These are phyloP conservation scores for Fagus crenata DNA, from an alignment of 306 rosid genomes.

Conservation along the genomic window DNA sequence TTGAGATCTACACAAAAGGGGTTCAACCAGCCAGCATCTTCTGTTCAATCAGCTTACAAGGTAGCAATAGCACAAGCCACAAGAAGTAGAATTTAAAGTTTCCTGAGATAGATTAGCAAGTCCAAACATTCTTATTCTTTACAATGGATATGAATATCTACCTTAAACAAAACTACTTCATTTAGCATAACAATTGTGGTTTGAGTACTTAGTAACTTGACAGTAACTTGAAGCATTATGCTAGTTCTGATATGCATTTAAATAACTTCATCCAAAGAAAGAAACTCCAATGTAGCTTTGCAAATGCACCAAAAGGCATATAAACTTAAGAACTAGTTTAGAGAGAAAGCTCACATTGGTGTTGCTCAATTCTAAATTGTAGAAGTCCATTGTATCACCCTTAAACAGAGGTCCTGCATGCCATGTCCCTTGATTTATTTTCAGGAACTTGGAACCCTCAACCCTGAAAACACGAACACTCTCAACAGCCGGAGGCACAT, in stretches of 20 bases:
- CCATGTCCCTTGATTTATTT: conserved; percentile 87
- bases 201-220: neutral
- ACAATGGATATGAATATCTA: neutral
- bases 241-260: neutral
- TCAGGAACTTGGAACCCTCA: conserved; percentile 69
- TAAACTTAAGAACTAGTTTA: neutral
- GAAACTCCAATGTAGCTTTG: neutral
- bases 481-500: conserved; percentile 60
- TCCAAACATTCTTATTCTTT: neutral
- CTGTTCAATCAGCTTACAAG: neutral
- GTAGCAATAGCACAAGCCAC: neutral
- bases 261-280: neutral
- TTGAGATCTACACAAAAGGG: neutral
- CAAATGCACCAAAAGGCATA: conserved; percentile 23
- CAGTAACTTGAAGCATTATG: neutral
- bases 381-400: conserved; percentile 56
- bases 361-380: conserved; percentile 65
- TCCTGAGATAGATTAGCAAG: neutral
- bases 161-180: neutral
- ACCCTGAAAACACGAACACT: conserved; percentile 65
- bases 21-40: neutral
- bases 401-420: conserved; percentile 90
- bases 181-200: neutral
- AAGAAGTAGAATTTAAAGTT: too few relatives aligned
- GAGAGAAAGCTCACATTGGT: conserved; percentile 57